Base-by-base conservation (phyloP, 2,329 filamentous ascomycete genomes). In the Drechslera avenae region DNA sequence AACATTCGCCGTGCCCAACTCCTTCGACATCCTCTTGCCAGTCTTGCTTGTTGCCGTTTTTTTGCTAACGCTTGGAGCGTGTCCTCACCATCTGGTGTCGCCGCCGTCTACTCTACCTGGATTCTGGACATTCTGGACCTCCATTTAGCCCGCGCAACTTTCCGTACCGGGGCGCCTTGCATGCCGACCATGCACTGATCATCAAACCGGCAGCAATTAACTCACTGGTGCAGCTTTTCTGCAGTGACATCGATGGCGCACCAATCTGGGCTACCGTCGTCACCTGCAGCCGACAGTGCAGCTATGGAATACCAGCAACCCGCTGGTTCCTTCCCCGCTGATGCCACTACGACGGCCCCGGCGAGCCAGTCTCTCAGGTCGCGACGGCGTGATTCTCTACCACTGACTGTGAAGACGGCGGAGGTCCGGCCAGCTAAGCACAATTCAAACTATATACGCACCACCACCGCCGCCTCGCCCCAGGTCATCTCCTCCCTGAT, bases 401-500 rank as follows among this genome's bases (percentile, higher is more conserved):
- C 69, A 16, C 54, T 63, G 16, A 47, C 56, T 17, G 49, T 50
- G 42, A 50, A 50, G 45, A 52, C 62, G 12, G 18, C 55, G 12
- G 60, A 63, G 50, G 49, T 58, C 12, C 56, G 56, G 36, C 44
- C 60, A 10, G 53, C 57, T 46, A 68, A 66, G 47, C 68, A 63
- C 56, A 59, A 71, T 21, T 54, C 72, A 8, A 71, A 72, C 62
- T 66, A 68, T 58, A 59, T 75, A 43, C 73, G 70, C 55, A 59
- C 68, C 26, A 59, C 68, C 26, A 67, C 72, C 45, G 62, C 69
- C 21, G 67, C 83, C 12, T 84, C 84, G 40, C 87, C 88, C 50
- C 86, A 89, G 68, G 83, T 91, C 69, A 90, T 87, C 56, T 82
- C 82, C 13, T 83, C 81, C 39, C 77, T 87, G 52, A 84, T 86